Conservation (phyloP, 805 yeast species). For the Wickerhamiella siamensis region DNA sequence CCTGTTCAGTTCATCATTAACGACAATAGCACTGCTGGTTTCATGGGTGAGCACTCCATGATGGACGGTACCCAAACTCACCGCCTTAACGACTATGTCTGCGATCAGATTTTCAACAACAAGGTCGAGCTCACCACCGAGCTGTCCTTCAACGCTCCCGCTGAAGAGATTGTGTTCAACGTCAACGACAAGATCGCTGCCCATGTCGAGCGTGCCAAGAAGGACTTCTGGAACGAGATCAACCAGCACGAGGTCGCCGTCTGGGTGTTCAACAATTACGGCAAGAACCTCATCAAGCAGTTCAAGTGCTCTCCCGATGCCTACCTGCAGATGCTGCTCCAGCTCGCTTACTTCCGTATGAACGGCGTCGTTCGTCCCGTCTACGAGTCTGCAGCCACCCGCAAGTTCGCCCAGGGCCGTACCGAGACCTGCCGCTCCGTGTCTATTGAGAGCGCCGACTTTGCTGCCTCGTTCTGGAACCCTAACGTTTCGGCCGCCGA, state of each 20-base stretch:
- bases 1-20: slow-evolving; percentile 73
- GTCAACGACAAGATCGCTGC: slow-evolving; percentile 37
- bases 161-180: slow-evolving; percentile 35
- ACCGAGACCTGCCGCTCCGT: slow-evolving; percentile 89
- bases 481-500: slow-evolving; percentile 35
- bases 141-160: slow-evolving; percentile 17
- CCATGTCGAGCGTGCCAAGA: slow-evolving; percentile 42
- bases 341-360: slow-evolving; percentile 75
- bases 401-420: slow-evolving; percentile 77
- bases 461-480: slow-evolving; percentile 63
- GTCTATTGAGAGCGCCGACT: slow-evolving; percentile 50
- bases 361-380: slow-evolving; percentile 76
- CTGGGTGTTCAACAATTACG: slow-evolving; percentile 71
- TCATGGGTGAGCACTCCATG: slow-evolving; percentile 89
- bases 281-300: slow-evolving; percentile 71
- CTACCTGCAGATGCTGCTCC: slow-evolving; percentile 77
- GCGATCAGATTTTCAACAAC: slow-evolving; percentile 39
- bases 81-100: slow-evolving; percentile 65
- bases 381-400: slow-evolving; percentile 90
- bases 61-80: slow-evolving; percentile 98
- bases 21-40: slow-evolving; percentile 78
- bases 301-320: slow-evolving; percentile 89
- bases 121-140: slow-evolving; percentile 26
- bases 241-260: slow-evolving; percentile 59
- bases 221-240: slow-evolving; percentile 42